phyloP scores from a whole-genome alignment of 2,329 filamentous ascomycete species.

The Lachnellula suecica region DNA sequence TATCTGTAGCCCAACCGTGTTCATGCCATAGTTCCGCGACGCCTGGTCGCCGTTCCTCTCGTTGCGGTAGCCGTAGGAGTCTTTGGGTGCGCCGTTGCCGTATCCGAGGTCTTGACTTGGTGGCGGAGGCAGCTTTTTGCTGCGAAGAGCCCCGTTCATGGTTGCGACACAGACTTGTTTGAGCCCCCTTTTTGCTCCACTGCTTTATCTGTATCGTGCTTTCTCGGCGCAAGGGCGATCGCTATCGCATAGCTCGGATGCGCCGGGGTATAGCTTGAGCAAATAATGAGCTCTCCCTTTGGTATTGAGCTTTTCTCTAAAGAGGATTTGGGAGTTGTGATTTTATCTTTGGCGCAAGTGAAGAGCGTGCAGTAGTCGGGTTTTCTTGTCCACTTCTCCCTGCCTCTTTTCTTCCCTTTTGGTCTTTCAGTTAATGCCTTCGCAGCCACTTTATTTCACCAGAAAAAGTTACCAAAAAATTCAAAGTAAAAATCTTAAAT shows the following conservation, averaged over 20 bases:
- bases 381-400: too few species aligned
- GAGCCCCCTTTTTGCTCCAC: background rate
- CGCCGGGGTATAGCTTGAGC: too few species aligned
- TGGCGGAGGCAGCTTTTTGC: conserved; percentile 19
- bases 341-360: too few species aligned
- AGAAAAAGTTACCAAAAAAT: too few species aligned
- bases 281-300: conserved; percentile 1
- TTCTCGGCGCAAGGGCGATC: background rate
- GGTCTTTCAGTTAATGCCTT: background rate
- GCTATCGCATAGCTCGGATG: conserved; percentile 8
- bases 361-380: too few species aligned
- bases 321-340: background rate
- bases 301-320: background rate
- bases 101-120: conserved; percentile 22
- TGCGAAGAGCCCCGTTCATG: conserved; percentile 9
- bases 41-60: conserved; percentile 14
- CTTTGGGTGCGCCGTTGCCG: conserved; percentile 5
- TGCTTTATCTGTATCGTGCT: background rate
- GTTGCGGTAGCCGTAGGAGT: conserved; percentile 12
- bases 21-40: conserved; percentile 9
- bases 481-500: too few species aligned
- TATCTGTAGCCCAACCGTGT: conserved; percentile 4
- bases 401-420: background rate
- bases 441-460: background rate
- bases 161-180: background rate